These are phyloP conservation scores for Rhynchospora breviuscula DNA, from an alignment of 176 grass and related monocot genomes.

Conservation along the genomic window DNA sequence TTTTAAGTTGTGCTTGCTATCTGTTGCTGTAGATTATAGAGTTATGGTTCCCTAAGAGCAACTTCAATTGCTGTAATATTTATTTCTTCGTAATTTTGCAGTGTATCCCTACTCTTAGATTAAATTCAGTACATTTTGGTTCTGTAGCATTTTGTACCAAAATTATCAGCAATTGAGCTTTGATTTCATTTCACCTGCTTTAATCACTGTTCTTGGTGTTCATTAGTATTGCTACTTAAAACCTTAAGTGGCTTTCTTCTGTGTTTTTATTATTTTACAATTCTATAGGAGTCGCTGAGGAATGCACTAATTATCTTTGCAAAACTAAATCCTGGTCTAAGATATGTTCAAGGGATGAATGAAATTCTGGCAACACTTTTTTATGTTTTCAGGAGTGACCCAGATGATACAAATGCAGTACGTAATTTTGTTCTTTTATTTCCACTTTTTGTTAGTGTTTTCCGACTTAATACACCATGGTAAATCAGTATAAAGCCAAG, in stretches of 20 bases:
- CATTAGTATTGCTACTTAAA: neutral
- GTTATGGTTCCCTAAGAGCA: neutral
- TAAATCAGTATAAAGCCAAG: neutral
- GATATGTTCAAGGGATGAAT: slow-evolving; percentile 99
- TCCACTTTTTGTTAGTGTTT: neutral
- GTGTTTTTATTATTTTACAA: slow-evolving; percentile 20
- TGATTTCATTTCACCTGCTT: neutral
- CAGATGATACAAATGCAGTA: slow-evolving; percentile 84
- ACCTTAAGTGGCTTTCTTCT: slow-evolving; percentile 21
- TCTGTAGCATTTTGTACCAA: neutral
- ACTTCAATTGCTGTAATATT: neutral
- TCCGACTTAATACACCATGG: neutral
- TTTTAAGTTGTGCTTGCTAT: neutral
- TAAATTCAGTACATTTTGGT: slow-evolving; percentile 8
- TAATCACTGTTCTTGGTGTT: neutral
- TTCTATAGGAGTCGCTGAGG: slow-evolving; percentile 57
- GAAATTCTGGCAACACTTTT: slow-evolving; percentile 79
- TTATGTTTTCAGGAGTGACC: slow-evolving; percentile 74
- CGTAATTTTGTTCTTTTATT: slow-evolving; percentile 28
- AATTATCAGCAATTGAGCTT: neutral
- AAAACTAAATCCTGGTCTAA: slow-evolving; percentile 80
- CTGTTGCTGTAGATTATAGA: neutral
- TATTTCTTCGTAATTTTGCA: neutral
- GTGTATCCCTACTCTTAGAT: neutral
- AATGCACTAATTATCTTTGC: slow-evolving; percentile 69